phyloP scores from a whole-genome alignment of 2,329 filamentous ascomycete species.

The Fusarium chuoi region DNA sequence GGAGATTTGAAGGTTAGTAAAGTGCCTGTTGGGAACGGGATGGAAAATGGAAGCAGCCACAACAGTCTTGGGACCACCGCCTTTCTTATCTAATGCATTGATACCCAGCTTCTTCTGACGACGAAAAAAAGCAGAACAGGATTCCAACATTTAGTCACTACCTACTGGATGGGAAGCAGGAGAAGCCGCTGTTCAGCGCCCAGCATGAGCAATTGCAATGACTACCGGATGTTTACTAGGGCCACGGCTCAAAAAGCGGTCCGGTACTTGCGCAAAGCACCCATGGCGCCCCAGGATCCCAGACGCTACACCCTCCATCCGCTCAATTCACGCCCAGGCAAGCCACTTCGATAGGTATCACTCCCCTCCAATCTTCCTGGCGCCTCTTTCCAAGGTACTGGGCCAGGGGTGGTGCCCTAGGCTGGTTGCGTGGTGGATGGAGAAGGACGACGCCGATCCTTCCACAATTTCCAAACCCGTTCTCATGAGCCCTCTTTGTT shows the following conservation, averaged over 20 bases:
- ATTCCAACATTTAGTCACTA: slow-evolving; percentile 19
- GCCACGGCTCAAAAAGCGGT: slow-evolving; percentile 33
- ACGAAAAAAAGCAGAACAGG: slow-evolving; percentile 17
- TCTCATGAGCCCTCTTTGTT: slow-evolving; percentile 31
- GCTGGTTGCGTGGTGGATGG: slow-evolving; percentile 28
- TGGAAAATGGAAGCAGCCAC: slow-evolving; percentile 4
- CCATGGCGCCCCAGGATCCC: slow-evolving; percentile 36
- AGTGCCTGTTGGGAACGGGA: background rate
- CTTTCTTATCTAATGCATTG: slow-evolving; percentile 22
- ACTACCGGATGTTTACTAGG: slow-evolving; percentile 28
- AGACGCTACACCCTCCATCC: slow-evolving; percentile 18
- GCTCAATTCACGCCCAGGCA: slow-evolving; percentile 37
- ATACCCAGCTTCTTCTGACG: slow-evolving; percentile 13
- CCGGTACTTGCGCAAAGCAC: slow-evolving; percentile 30
- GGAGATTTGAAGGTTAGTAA: background rate
- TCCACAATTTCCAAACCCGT: slow-evolving; percentile 39
- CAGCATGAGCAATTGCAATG: slow-evolving; percentile 23
- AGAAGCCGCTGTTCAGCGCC: slow-evolving; percentile 35
- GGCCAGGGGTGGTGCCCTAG: slow-evolving; percentile 34
- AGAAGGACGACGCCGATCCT: slow-evolving; percentile 41
- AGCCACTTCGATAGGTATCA: slow-evolving; percentile 39
- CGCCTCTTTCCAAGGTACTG: slow-evolving; percentile 41
- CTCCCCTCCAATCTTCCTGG: slow-evolving; percentile 43
- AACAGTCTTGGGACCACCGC: background rate
- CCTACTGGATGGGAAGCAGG: slow-evolving; percentile 11